Evolutionary conservation across 192 early-diverging fungal species (phyloP).

Genomic region (Backusella tarrabulga): DNA sequence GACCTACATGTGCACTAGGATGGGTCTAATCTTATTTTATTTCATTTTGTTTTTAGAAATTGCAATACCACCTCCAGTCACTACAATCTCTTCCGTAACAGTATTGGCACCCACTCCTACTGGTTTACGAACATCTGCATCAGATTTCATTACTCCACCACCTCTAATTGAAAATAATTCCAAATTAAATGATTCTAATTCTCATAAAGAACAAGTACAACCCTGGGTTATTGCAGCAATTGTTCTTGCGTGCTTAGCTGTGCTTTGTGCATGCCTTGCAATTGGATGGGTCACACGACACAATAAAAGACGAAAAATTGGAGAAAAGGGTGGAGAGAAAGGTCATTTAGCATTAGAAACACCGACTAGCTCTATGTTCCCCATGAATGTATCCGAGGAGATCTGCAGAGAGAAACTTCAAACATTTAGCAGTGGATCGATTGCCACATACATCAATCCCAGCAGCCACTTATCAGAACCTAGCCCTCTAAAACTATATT

Average conservation of each 20-base stretch:
- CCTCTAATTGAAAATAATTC: neutral
- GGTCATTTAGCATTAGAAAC: neutral
- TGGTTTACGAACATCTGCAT: neutral
- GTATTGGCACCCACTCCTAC: neutral
- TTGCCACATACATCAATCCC: neutral
- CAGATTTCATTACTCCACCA: neutral
- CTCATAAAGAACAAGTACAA: neutral
- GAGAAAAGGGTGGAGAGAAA: neutral
- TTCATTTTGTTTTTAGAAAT: neutral
- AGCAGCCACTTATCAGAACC: neutral
- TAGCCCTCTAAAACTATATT: neutral
- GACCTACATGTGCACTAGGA: neutral
- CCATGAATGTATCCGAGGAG: neutral
- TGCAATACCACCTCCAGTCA: neutral
- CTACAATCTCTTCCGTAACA: neutral
- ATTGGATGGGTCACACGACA: constrained; percentile 17
- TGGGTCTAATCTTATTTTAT: neutral
- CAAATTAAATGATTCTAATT: neutral
- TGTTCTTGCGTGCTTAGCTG: constrained; percentile 20
- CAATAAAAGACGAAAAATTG: constrained; percentile 17
- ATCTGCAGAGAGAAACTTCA: constrained; percentile 7
- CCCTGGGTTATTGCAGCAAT: constrained; percentile 30
- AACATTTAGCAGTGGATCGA: neutral
- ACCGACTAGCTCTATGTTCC: neutral
- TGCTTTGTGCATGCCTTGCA: constrained; percentile 19